These are phyloP conservation scores for Tympanopsis confertula DNA, from an alignment of 2,329 filamentous ascomycete species.

Conservation along the genomic window DNA sequence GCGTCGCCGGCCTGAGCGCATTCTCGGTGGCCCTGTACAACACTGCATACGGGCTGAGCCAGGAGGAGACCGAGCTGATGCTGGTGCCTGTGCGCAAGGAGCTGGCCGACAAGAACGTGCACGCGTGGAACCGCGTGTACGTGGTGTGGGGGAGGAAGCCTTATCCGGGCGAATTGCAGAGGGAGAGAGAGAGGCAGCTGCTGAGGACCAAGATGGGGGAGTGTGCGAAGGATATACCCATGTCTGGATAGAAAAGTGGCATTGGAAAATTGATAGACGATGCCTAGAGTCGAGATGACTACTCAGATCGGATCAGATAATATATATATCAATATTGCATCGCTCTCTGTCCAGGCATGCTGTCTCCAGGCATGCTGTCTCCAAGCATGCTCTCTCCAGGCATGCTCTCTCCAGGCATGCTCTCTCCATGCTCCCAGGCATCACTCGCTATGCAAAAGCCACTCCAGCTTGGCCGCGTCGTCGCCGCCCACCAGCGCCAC, in stretches of 20 bases:
- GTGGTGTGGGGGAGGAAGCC: slow-evolving; percentile 41
- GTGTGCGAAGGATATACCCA: neutral
- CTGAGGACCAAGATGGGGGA: neutral
- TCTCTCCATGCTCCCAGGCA: neutral
- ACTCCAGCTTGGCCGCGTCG: slow-evolving; percentile 32
- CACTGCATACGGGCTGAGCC: slow-evolving; percentile 24
- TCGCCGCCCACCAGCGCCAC: slow-evolving; percentile 36
- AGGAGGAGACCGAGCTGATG: slow-evolving; percentile 35
- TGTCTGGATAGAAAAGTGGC: too few species aligned
- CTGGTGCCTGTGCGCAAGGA: slow-evolving; percentile 36
- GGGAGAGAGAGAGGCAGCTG: neutral
- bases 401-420: too few species aligned
- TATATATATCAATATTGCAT: too few species aligned
- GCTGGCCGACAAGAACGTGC: slow-evolving; percentile 30
- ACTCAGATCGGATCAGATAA: too few species aligned
- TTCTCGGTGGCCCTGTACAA: slow-evolving; percentile 28
- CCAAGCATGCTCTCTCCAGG: too few species aligned
- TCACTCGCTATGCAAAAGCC: slow-evolving; percentile 24
- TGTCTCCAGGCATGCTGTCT: too few species aligned
- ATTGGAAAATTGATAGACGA: too few species aligned
- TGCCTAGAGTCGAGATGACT: too few species aligned
- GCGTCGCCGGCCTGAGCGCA: slow-evolving; percentile 28
- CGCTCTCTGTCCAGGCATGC: neutral
- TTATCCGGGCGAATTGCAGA: slow-evolving; percentile 15
- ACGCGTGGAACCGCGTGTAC: slow-evolving; percentile 35